These are phyloP conservation scores for Ceratocystis huliohia DNA, from an alignment of 2,329 filamentous ascomycete genomes.

Conservation along the genomic window DNA sequence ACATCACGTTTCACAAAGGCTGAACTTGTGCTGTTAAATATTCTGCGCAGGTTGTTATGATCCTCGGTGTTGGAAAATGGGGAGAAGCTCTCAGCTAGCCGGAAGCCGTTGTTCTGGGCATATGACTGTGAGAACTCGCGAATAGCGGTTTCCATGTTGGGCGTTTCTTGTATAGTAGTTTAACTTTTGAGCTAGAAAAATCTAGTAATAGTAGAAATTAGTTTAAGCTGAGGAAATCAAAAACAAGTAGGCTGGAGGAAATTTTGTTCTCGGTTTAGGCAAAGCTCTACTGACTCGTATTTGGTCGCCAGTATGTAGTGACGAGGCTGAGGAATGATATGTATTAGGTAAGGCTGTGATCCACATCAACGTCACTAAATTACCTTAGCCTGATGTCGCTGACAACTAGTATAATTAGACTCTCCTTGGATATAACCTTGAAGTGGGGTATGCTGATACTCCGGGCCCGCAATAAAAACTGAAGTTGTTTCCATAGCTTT, in stretches of 20 bases:
- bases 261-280: not conserved
- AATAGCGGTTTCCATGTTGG: conserved; percentile 55
- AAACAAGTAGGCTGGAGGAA: not conserved
- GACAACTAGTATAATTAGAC: not conserved
- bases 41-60: conserved; percentile 52
- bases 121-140: conserved; percentile 60
- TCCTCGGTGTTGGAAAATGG: conserved; percentile 53
- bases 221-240: not conserved
- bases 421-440: too few relatives aligned
- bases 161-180: not conserved
- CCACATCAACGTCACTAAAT: not conserved
- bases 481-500: too few relatives aligned
- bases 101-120: conserved; percentile 51
- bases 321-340: conserved; percentile 12
- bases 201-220: not conserved
- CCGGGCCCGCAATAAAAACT: too few relatives aligned
- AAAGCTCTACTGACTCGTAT: not conserved
- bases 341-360: conserved; percentile 3
- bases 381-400: not conserved
- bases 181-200: not conserved
- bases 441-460: too few relatives aligned
- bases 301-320: not conserved
- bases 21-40: conserved; percentile 58
- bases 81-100: conserved; percentile 60
- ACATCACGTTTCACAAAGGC: conserved; percentile 56